Conservation (phyloP, 129 eudicot genomes). For the Artemisia tridentata region DNA sequence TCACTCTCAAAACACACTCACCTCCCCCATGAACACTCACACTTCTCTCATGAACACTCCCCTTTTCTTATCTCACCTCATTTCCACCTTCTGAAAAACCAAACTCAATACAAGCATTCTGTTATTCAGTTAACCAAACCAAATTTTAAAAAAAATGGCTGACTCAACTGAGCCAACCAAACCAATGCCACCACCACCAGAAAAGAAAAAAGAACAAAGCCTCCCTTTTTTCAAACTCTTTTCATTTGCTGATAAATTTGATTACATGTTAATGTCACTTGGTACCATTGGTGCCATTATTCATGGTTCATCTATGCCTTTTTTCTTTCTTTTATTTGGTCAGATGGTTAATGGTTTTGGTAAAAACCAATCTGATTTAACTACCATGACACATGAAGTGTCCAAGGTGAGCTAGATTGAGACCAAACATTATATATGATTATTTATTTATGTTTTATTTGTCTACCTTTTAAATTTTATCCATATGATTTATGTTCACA, state of each 20-base stretch:
- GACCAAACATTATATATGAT: not conserved
- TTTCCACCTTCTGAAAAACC: not conserved
- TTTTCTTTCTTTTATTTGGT: conserved; percentile 87
- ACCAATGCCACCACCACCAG: conserved; percentile 66
- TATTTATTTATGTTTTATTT: not conserved
- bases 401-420: conserved; percentile 47
- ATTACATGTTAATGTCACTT: conserved; percentile 52
- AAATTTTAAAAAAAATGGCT: conserved; percentile 37
- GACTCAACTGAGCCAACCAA: conserved; percentile 52
- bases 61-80: not conserved
- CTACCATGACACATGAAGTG: conserved; percentile 90
- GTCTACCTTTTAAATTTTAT: not conserved
- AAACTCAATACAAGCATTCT: not conserved
- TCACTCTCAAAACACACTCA: conserved; percentile 22
- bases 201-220: conserved; percentile 88
- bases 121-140: not conserved
- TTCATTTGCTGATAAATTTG: conserved; percentile 74
- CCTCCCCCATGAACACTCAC: conserved; percentile 12
- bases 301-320: conserved; percentile 99
- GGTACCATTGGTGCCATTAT: conserved; percentile 91
- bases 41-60: conserved; percentile 25
- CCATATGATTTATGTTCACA: not conserved
- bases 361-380: conserved; percentile 80
- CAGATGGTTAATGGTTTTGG: conserved; percentile 97
- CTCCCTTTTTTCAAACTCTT: conserved; percentile 80